Evolutionary conservation across 1,284 basidiomycete genomes (phyloP), one percentile per base, ranked within the genome.

Genomic region (Dichomitus squalens): DNA sequence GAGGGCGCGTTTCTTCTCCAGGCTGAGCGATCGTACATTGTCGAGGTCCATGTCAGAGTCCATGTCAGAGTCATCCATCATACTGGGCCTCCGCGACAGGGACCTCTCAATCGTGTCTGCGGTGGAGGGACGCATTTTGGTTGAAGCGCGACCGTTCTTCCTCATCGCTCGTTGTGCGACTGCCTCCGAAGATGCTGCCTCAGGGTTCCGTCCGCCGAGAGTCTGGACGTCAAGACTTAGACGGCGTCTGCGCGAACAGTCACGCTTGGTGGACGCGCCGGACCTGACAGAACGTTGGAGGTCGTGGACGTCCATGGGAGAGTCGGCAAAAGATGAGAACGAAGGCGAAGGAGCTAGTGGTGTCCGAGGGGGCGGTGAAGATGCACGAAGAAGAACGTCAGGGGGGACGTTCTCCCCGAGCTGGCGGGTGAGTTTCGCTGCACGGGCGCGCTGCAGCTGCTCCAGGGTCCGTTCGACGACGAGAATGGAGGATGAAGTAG

Each of bases 381-480:
- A 57, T 2, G 67, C 66, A 25, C 68, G 68, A 27, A 68, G 58
- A 41, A 78, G 66, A 50, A 77, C 64, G 40, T 76, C 76, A 7
- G 72, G 66, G 11, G 78, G 76, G 31, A 78, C 68, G 49, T 69
- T 68, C 58, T 78, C 75, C 38, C 76, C 77, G 5, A 78, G 66
- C 61, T 75, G 70, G 14, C 75, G 75, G 4, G 70, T 70, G 43
- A 79, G 70, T 61, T 78, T 79, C 14, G 74, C 74, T 47, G 74
- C 65, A 43, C 75, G 73, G 27, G 69, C 65, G 27, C 73, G 71
- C 46, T 72, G 68, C 16, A 71, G 38, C 49, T 67, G 69, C 58
- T 69, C 67, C 3, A 55, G 65, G 40, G 60, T 64, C 49, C 54
- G 59, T 51, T 66, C 62, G 12, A 61, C 48, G 27, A 53, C 39